Evolutionary conservation across 768 basidiomycete species (phyloP).

Genomic region (Rhizopogon salebrosus): DNA sequence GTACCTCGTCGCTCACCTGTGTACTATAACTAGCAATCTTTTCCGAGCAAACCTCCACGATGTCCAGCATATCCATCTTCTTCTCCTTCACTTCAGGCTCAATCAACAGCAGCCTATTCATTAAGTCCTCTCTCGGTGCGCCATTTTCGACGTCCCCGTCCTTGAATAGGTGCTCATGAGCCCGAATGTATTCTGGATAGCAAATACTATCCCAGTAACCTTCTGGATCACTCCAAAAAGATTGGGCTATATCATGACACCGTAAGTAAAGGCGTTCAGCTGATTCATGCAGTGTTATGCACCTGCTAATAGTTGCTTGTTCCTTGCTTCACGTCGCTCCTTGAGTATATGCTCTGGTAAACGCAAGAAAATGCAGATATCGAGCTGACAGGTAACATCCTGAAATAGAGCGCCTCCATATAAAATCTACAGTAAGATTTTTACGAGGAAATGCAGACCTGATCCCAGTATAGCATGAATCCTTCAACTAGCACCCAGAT

Average conservation of each 20-base stretch:
- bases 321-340: constrained; percentile 67
- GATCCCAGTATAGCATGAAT: constrained; percentile 89
- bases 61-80: constrained; percentile 53
- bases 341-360: constrained; percentile 74
- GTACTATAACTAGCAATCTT: constrained; percentile 25
- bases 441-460: constrained; percentile 35
- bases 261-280: constrained; percentile 9
- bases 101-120: constrained; percentile 51
- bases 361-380: constrained; percentile 80
- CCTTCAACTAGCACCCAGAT: constrained; percentile 89
- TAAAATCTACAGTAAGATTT: neutral
- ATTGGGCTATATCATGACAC: constrained; percentile 62
- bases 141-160: constrained; percentile 75
- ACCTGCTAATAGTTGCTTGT: constrained; percentile 74
- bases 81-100: constrained; percentile 49
- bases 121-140: constrained; percentile 33
- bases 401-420: constrained; percentile 20
- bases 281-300: constrained; percentile 18
- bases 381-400: constrained; percentile 67
- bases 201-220: constrained; percentile 89
- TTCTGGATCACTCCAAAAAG: constrained; percentile 86
- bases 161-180: constrained; percentile 69
- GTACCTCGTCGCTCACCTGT: neutral
- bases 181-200: constrained; percentile 87
- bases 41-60: constrained; percentile 51